Evolutionary conservation across 805 yeast genomes (phyloP).

Genomic region (Priceomyces fermenticarens): DNA sequence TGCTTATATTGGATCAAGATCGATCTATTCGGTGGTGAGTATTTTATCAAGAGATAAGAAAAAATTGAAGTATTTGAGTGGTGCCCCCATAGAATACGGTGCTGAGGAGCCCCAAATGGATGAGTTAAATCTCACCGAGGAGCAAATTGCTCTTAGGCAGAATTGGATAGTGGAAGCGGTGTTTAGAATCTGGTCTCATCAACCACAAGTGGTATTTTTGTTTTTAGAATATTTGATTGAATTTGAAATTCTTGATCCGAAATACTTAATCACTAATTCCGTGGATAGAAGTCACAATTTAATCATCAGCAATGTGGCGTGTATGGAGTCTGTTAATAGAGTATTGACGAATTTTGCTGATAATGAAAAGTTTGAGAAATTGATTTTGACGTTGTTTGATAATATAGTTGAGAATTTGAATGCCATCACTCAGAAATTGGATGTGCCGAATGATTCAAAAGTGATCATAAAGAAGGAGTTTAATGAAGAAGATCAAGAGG

Average conservation of each 20-base stretch:
- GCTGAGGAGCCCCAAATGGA: conserved; percentile 28
- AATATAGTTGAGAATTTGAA: conserved; percentile 31
- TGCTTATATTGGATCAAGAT: conserved; percentile 83
- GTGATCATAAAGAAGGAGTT: conserved; percentile 25
- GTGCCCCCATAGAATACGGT: conserved; percentile 23
- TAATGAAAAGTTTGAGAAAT: conserved; percentile 6
- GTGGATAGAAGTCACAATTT: conserved; percentile 27
- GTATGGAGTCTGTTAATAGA: conserved; percentile 42
- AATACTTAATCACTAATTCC: conserved; percentile 23
- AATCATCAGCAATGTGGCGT: conserved; percentile 37
- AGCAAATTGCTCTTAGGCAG: conserved; percentile 26
- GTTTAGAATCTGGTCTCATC: conserved; percentile 42
- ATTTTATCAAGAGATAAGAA: conserved; percentile 38
- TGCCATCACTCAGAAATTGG: conserved; percentile 14
- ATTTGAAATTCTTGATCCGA: conserved; percentile 30
- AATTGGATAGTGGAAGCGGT: conserved; percentile 37
- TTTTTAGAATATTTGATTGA: conserved; percentile 42
- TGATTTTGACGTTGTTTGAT: conserved; percentile 14
- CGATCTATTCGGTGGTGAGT: conserved; percentile 55
- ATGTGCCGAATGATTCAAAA: conserved; percentile 12
- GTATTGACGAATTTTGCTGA: conserved; percentile 23
- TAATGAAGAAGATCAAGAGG: conserved; percentile 21
- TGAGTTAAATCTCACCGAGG: conserved; percentile 18
- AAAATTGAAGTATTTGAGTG: conserved; percentile 37
- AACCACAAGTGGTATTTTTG: conserved; percentile 43